These are phyloP conservation scores for Ceratocystis cubensis DNA, from an alignment of 2,329 filamentous ascomycete species.

Conservation along the genomic window DNA sequence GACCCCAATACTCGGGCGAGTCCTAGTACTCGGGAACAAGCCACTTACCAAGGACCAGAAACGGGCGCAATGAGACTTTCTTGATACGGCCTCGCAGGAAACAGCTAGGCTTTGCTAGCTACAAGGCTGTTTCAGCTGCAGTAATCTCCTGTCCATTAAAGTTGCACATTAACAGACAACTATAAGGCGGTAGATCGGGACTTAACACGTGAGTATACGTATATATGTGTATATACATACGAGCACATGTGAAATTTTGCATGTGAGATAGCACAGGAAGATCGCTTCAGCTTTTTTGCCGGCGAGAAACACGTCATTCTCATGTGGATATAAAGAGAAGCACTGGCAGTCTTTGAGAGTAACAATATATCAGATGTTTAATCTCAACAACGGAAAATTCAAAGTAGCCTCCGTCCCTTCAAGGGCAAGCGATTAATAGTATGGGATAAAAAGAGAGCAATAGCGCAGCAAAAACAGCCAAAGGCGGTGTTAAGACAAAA, in stretches of 20 bases:
- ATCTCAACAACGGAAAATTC: not conserved
- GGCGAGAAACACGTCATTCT: no score
- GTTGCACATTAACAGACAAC: no score
- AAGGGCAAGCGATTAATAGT: not conserved
- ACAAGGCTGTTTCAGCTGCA: no score
- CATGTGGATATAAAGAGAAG: not conserved
- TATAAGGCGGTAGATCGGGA: no score
- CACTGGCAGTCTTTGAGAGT: not conserved
- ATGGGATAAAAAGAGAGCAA: not conserved
- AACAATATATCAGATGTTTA: not conserved
- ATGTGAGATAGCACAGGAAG: no score
- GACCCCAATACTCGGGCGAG: not conserved
- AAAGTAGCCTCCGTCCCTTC: not conserved
- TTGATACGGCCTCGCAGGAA: not conserved
- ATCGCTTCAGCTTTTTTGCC: no score
- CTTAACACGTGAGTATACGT: not conserved
- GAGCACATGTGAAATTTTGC: not conserved
- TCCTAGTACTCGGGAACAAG: not conserved
- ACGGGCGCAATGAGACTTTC: not conserved
- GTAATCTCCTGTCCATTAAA: no score
- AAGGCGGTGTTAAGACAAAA: not conserved
- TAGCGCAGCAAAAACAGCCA: not conserved
- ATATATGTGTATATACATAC: not conserved
- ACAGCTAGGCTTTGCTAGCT: no score
- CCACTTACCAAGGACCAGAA: not conserved